Evolutionary conservation across 768 basidiomycete species (phyloP).

Genomic region (Rhizopogon vulgaris): DNA sequence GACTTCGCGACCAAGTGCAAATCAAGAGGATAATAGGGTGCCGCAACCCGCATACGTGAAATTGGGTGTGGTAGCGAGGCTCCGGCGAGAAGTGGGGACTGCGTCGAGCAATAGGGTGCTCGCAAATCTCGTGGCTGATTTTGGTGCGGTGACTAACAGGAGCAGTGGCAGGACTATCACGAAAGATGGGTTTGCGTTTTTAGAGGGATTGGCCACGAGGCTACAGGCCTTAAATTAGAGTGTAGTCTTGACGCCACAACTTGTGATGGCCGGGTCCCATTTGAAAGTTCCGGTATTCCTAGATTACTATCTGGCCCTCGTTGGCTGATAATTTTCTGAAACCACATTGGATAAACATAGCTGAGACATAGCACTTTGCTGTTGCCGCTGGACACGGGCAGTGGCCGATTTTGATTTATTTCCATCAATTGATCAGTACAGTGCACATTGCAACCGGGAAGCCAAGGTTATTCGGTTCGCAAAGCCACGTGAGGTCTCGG

Average conservation of each 20-base stretch:
- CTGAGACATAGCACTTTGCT: neutral
- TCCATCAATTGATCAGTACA: too few species aligned
- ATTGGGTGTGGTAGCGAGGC: slow-evolving; percentile 50
- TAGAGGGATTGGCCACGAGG: slow-evolving; percentile 53
- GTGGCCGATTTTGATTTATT: too few species aligned
- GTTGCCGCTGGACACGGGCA: neutral
- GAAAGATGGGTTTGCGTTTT: slow-evolving; percentile 70
- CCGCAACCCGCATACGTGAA: slow-evolving; percentile 48
- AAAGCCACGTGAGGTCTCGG: slow-evolving; percentile 22
- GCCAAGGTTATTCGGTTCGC: neutral
- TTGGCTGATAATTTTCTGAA: neutral
- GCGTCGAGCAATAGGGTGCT: slow-evolving; percentile 52
- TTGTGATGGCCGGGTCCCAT: neutral
- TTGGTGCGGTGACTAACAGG: slow-evolving; percentile 61
- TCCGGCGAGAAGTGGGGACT: slow-evolving; percentile 46
- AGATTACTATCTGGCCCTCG: too few species aligned
- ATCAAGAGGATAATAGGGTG: slow-evolving; percentile 32
- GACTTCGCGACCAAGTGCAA: slow-evolving; percentile 33
- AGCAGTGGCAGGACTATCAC: slow-evolving; percentile 67
- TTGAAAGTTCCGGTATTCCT: neutral
- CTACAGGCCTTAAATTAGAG: slow-evolving; percentile 29
- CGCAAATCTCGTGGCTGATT: slow-evolving; percentile 62
- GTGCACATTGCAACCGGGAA: too few species aligned
- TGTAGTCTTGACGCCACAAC: neutral
- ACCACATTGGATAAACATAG: neutral